Evolutionary conservation across 139 green algal species (phyloP), one percentile per base, ranked within the genome.

Genomic region (Tetradesmus lagerheimii): DNA sequence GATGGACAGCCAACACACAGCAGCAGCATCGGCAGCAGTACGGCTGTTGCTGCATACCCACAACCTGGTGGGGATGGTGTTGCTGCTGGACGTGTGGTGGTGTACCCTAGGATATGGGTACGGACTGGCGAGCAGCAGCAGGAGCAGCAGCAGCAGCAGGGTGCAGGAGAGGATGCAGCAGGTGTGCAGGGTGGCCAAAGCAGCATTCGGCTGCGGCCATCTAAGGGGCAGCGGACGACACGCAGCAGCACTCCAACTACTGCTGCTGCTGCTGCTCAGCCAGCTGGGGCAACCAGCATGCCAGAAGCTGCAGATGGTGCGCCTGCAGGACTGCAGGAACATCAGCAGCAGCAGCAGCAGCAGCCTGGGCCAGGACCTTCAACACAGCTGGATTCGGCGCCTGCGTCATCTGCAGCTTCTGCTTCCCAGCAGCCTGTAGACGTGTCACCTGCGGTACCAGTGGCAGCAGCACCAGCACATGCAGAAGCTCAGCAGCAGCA

Each of bases 31-130:
- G 67, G 35, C 45, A 86, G 18, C 45, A 86, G 39, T 43, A 74
- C n/a, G 38, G 23, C 43, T 67, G 9, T 43, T 67, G 25, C 45
- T 31, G 25, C 20, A n/a, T 47, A 86, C 20, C 45, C n/a, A n/a
- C 31, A 43, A 31, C 27, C 27, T 74, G 29, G 45, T n/a, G 37
- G n/a, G 57, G 25, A 47, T 41, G 15, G 45, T 71, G 57, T 3
- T 27, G 45, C 45, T 29, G n/a, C 80, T 31, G 57, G 23, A 4
- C 57, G 57, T 31, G 31, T 47, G 9, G 45, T 75, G 41, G 66
- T 45, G 45, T 86, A 74, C 31, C 80, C 80, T 15, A 71, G 80
- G 31, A 71, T 86, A 6, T 86, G 80, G 80, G 80, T 74, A 15
- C 45, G 45, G 16, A 34, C 80, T 86, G 80, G 66, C 39, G 45